phyloP scores from a whole-genome alignment of 495 filamentous ascomycete species.

The Neurospora sp. region DNA sequence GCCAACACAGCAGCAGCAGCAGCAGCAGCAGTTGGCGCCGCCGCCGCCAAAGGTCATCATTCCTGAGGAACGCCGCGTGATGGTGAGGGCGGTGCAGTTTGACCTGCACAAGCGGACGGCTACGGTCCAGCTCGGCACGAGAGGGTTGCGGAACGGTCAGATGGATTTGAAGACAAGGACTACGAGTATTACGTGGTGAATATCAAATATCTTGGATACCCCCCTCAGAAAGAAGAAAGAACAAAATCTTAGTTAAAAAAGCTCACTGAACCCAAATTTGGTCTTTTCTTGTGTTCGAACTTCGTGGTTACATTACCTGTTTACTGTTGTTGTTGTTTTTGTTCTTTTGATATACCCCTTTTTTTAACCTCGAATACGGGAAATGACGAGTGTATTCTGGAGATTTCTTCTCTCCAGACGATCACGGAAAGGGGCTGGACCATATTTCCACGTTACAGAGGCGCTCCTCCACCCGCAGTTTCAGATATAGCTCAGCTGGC shows the following conservation, averaged over 20 bases:
- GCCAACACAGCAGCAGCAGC: neutral
- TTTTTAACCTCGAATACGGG: neutral
- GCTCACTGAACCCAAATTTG: neutral
- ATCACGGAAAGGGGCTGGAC: neutral
- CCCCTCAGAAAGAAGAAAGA: neutral
- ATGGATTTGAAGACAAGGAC: constrained; percentile 32
- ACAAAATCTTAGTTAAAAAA: neutral
- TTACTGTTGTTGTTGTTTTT: neutral
- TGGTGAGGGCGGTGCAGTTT: constrained; percentile 45
- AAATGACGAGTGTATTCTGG: neutral
- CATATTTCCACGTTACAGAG: neutral
- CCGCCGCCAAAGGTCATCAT: constrained; percentile 12
- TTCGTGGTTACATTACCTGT: neutral
- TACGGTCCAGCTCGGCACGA: constrained; percentile 37
- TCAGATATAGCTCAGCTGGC: neutral
- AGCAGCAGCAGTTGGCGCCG: neutral
- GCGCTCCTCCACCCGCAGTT: neutral
- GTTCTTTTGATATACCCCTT: neutral
- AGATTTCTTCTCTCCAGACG: neutral
- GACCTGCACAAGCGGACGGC: constrained; percentile 39
- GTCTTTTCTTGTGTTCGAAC: neutral
- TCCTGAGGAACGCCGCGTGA: constrained; percentile 41
- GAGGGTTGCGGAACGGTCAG: constrained; percentile 37
- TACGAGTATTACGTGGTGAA: constrained; percentile 38
- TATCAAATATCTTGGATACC: neutral